phyloP scores from a whole-genome alignment of 2,329 filamentous ascomycete genomes.

The Pseudocercospora pini-densiflorae region DNA sequence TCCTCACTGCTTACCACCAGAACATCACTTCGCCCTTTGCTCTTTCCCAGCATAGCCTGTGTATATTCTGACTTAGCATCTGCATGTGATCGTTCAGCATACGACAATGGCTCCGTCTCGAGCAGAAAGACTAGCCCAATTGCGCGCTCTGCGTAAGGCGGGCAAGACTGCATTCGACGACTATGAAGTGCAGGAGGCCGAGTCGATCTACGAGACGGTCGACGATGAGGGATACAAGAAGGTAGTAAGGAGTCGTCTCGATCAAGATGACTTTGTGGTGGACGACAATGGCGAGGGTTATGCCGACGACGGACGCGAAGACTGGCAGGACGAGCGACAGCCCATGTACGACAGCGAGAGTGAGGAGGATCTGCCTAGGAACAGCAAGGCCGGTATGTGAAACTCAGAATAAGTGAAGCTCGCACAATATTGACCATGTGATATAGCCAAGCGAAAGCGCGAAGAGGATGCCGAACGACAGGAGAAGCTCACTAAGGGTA shows the following conservation, averaged over 20 bases:
- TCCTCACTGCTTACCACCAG: background rate
- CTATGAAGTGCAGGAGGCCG: constrained; percentile 84
- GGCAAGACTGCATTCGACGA: constrained; percentile 89
- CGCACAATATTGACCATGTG: constrained; percentile 11
- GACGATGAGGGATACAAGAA: constrained; percentile 98
- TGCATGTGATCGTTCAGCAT: background rate
- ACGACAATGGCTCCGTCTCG: constrained; percentile 38
- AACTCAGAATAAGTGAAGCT: background rate
- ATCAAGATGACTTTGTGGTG: constrained; percentile 97
- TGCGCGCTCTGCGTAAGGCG: constrained; percentile 80
- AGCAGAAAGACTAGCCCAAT: constrained; percentile 64
- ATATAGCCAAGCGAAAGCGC: constrained; percentile 78
- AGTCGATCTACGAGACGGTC: constrained; percentile 90
- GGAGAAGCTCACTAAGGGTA: constrained; percentile 87
- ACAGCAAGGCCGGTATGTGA: constrained; percentile 60
- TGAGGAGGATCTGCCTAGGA: constrained; percentile 67
- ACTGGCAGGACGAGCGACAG: constrained; percentile 77
- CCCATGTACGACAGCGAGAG: constrained; percentile 74
- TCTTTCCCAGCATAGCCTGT: background rate
- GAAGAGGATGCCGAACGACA: constrained; percentile 85
- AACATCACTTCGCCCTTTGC: background rate
- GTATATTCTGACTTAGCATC: background rate
- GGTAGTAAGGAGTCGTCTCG: constrained; percentile 83
- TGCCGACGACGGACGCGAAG: constrained; percentile 92
- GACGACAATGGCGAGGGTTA: constrained; percentile 98